Evolutionary conservation across 441 rosid species (phyloP), one percentile per base, ranked within the genome.

Genomic region (Eugenia klotzschiana): DNA sequence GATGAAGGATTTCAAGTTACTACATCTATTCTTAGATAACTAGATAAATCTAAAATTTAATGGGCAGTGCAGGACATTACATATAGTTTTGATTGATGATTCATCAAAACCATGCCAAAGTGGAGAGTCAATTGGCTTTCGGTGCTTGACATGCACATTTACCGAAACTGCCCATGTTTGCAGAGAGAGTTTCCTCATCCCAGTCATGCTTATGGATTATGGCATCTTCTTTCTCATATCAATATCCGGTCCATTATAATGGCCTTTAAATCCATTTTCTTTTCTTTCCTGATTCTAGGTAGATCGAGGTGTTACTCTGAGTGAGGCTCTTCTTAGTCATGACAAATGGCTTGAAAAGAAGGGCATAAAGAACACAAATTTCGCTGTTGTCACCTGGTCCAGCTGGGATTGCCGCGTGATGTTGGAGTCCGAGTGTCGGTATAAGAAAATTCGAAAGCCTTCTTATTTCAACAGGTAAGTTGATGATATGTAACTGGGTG

Each of bases 391-490:
- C 73, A 93, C 96, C 55, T 92, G 95, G 95, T 91, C 95, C 6
- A 90, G 91, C 84, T 93, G 96, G 94, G 95, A 93, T 87, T 92
- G 94, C 82, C 89, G 90, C 27, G 94, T 91, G 64, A 93, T 93
- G 95, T 85, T 93, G 91, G 96, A 93, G 85, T 91, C 94, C n/a
- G 95, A 92, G 89, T 92, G 96, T 88, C 92, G 92, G n/a, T 89
- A 88, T 80, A 93, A 93, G 89, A 91, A 89, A 83, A 91, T 93
- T 80, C 83, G 93, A 60, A 92, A 93, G 84, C 96, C 96, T 26
- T 91, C 92, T 27, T 92, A 93, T 74, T 93, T 92, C 81, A 92
- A 92, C 90, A 87, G 93, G 96, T 91, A 80, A 82, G 43, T 57
- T 16, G 37, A 29, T n/a, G 55, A 46, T 56, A 37, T 69, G 56